Evolutionary conservation across 345 rosid genomes (phyloP).

Genomic region (Citrus trifoliata): DNA sequence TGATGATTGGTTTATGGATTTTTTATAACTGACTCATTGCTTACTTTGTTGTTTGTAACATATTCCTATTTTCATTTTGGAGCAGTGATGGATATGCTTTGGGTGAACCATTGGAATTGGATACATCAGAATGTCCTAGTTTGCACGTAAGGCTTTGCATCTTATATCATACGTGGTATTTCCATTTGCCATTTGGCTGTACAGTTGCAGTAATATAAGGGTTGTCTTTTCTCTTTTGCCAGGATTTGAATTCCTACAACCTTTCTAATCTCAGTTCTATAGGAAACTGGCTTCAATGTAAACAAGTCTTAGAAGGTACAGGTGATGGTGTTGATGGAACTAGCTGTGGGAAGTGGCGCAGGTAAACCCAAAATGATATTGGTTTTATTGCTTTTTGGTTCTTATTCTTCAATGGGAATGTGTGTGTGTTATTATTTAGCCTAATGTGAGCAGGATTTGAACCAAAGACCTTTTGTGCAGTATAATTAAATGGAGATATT

Average conservation of each 20-base stretch:
- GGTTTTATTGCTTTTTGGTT: constrained; percentile 7
- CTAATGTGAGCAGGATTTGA: too few species aligned
- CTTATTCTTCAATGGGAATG: constrained; percentile 3
- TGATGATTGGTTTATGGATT: neutral
- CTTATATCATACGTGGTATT: constrained; percentile 8
- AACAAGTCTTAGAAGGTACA: constrained; percentile 37
- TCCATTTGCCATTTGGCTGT: neutral
- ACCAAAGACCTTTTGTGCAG: too few species aligned
- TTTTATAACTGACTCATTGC: neutral
- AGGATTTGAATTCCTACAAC: constrained; percentile 41
- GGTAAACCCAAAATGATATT: constrained; percentile 42
- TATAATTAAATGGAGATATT: neutral
- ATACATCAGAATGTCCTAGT: constrained; percentile 31
- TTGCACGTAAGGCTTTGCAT: constrained; percentile 43
- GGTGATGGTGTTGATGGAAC: constrained; percentile 40
- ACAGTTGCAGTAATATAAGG: constrained; percentile 6
- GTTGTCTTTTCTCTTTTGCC: constrained; percentile 15
- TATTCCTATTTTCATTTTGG: constrained; percentile 17
- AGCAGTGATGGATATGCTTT: constrained; percentile 54
- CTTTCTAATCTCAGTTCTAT: constrained; percentile 34
- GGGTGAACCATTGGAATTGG: constrained; percentile 43
- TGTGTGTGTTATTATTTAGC: too few species aligned
- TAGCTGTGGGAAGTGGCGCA: constrained; percentile 97
- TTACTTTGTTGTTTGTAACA: neutral
- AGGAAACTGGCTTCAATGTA: constrained; percentile 95